Evolutionary conservation across 805 yeast species (phyloP).

Genomic region (Ogataea nakhonphanomensis): DNA sequence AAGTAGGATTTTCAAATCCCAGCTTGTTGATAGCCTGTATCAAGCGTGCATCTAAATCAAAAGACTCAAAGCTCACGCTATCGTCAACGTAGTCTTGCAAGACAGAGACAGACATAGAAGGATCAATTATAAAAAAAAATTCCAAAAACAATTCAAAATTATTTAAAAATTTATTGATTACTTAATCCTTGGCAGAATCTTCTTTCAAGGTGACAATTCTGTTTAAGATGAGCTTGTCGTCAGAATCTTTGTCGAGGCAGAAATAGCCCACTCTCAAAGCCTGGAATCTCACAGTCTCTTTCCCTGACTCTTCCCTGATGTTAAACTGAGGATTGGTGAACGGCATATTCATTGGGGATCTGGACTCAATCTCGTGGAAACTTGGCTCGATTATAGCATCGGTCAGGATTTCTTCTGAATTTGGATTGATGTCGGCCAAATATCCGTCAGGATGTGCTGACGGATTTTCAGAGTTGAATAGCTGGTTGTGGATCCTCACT

Average conservation of each 20-base stretch:
- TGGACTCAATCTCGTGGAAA: constrained; percentile 59
- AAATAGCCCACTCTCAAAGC: constrained; percentile 96
- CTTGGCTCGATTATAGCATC: constrained; percentile 77
- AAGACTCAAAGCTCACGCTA: constrained; percentile 64
- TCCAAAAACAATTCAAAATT: constrained; percentile 5
- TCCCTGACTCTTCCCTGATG: constrained; percentile 65
- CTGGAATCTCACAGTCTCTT: constrained; percentile 93
- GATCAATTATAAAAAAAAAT: constrained; percentile 7
- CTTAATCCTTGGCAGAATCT: constrained; percentile 49
- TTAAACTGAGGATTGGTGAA: constrained; percentile 57
- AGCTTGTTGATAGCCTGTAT: constrained; percentile 77
- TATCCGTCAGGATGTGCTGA: constrained; percentile 83
- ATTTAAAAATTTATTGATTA: constrained; percentile 4
- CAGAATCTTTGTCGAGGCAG: constrained; percentile 79
- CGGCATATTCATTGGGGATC: constrained; percentile 74
- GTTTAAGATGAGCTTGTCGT: constrained; percentile 68
- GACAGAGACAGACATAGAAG: constrained; percentile 41
- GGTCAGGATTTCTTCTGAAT: constrained; percentile 65
- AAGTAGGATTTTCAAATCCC: constrained; percentile 83
- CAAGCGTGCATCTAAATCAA: constrained; percentile 78
- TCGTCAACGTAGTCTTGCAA: constrained; percentile 71
- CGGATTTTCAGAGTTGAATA: constrained; percentile 91
- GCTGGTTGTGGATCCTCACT: constrained; percentile 81
- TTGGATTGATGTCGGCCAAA: constrained; percentile 75
- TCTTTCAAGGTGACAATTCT: constrained; percentile 92